A percentile compares a stretch with the other conserved stretches of the same genome.
These are phyloP conservation scores for Penicillium verhagenii DNA, from an alignment of 495 filamentous ascomycete genomes.

Conservation along the genomic window DNA sequence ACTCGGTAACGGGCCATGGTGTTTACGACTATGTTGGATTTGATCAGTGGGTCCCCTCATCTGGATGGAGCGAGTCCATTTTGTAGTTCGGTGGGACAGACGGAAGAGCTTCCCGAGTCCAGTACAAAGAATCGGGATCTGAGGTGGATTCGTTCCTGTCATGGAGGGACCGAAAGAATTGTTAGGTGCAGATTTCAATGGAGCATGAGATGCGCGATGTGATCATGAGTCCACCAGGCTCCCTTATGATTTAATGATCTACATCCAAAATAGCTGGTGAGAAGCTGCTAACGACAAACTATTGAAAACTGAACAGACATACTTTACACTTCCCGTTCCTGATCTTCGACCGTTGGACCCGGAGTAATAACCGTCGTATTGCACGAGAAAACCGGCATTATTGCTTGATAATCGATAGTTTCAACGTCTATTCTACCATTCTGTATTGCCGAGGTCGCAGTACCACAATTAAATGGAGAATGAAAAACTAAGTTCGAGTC, in stretches of 20 bases:
- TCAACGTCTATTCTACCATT: constrained; percentile 8
- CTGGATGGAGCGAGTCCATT: too few species aligned
- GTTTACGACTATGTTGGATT: not conserved
- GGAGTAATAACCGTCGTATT: not conserved
- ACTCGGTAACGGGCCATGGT: too few species aligned
- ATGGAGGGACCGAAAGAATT: not conserved
- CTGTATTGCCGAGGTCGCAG: not conserved
- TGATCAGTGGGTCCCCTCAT: not conserved
- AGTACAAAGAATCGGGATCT: constrained; percentile 14
- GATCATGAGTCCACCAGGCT: constrained; percentile 9
- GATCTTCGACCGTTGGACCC: not conserved
- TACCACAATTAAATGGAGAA: not conserved
- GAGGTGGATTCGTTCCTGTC: constrained; percentile 5
- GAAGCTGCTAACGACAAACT: not conserved
- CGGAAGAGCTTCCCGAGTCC: constrained; percentile 9
- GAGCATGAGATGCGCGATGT: constrained; percentile 6
- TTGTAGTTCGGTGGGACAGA: constrained; percentile 1
- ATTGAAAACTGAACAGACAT: not conserved
- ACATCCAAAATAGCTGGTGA: too few species aligned
- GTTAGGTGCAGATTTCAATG: not conserved
- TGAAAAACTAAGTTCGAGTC: not conserved
- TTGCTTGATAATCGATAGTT: constrained; percentile 6
- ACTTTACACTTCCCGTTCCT: too few species aligned
- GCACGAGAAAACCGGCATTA: not conserved
- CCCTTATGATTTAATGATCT: not conserved